Conservation (phyloP, 2,329 filamentous ascomycete genomes). For the Cladorrhinum sp. region DNA sequence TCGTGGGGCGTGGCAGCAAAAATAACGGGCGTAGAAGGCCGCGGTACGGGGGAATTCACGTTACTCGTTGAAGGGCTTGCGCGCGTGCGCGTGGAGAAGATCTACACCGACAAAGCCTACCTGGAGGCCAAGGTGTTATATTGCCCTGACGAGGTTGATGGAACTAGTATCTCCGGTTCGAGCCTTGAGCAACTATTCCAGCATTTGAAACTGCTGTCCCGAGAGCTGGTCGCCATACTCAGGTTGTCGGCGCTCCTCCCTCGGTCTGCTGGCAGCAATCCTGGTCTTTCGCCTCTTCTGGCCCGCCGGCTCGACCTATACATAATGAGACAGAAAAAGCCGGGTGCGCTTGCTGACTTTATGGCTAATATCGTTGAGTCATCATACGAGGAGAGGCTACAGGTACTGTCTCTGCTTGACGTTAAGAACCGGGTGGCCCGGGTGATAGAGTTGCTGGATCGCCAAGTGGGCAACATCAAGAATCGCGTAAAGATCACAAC, state of each 20-base stretch:
- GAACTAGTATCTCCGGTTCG: conserved; percentile 46
- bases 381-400: conserved; percentile 85
- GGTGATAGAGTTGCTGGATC: conserved; percentile 78
- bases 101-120: conserved; percentile 76
- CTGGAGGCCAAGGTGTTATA: conserved; percentile 78
- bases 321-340: conserved; percentile 80
- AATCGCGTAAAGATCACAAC: conserved; percentile 83
- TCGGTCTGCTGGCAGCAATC: conserved; percentile 52
- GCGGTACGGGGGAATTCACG: conserved; percentile 71
- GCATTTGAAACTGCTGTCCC: conserved; percentile 77
- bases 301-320: conserved; percentile 83
- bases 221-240: conserved; percentile 81
- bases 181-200: conserved; percentile 70
- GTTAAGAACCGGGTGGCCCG: conserved; percentile 74
- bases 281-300: conserved; percentile 75
- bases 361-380: conserved; percentile 92
- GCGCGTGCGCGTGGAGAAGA: conserved; percentile 70
- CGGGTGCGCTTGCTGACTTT: conserved; percentile 86
- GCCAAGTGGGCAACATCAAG: conserved; percentile 80
- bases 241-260: conserved; percentile 82
- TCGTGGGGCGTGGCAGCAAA: conserved; percentile 77
- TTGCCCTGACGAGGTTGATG: conserved; percentile 63
- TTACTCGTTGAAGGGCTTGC: conserved; percentile 82
- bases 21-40: conserved; percentile 74
- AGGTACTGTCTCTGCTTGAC: conserved; percentile 77